phyloP scores from a whole-genome alignment of 306 rosid genomes.

The Vachellia pachyceras region DNA sequence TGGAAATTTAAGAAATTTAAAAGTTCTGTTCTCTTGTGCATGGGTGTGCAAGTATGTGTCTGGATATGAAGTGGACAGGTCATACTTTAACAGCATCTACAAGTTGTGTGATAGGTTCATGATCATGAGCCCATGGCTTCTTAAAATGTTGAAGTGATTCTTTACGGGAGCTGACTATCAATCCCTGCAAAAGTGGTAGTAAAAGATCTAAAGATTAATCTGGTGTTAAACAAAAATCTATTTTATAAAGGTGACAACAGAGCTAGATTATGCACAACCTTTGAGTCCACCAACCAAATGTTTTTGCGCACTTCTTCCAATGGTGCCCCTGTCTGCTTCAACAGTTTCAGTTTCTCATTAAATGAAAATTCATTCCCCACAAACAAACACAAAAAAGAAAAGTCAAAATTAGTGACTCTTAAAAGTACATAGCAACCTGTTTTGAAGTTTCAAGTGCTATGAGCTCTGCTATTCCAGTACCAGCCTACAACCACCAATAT shows the following conservation, averaged over 20 bases:
- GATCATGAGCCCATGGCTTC: conserved; percentile 98
- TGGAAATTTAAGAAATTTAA: conserved; percentile 16
- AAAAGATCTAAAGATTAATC: conserved; percentile 27
- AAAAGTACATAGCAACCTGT: conserved; percentile 61
- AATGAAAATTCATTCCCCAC: conserved; percentile 6
- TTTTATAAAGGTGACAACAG: conserved; percentile 7
- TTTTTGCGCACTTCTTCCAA: conserved; percentile 90
- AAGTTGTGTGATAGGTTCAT: conserved; percentile 69
- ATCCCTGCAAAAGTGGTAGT: conserved; percentile 62
- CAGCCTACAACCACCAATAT: conserved; percentile 70
- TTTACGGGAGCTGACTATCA: conserved; percentile 79
- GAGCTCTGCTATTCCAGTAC: conserved; percentile 98
- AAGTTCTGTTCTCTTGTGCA: neutral
- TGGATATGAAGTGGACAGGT: conserved; percentile 9
- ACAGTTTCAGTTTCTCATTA: conserved; percentile 39
- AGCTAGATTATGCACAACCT: conserved; percentile 55
- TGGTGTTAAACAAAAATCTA: conserved; percentile 29
- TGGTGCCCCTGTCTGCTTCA: conserved; percentile 83
- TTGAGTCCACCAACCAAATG: conserved; percentile 95
- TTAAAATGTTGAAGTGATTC: conserved; percentile 95
- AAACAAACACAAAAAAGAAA: neutral
- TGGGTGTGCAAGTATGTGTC: neutral
- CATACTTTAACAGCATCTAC: conserved; percentile 77
- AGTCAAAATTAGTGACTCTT: neutral
- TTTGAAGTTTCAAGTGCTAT: conserved; percentile 96